Conservation (phyloP, 805 yeast genomes). For the Saturnispora silvae region DNA sequence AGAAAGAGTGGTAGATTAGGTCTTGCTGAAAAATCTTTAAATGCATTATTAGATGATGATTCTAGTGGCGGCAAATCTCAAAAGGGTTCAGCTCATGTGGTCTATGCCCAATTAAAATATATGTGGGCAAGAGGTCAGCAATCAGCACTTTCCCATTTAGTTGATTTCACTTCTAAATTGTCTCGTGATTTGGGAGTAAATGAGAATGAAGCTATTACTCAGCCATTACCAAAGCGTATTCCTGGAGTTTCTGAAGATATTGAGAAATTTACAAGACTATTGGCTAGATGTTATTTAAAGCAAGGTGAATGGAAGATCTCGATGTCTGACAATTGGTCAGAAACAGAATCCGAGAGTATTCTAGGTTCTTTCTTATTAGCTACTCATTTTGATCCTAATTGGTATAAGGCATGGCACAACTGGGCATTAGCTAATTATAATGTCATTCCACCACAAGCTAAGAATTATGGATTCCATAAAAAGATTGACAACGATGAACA, state of each 20-base stretch:
- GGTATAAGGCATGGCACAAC: conserved; percentile 99
- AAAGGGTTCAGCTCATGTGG: conserved; percentile 92
- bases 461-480: conserved; percentile 10
- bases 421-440: conserved; percentile 99
- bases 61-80: conserved; percentile 31
- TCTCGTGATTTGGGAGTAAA: conserved; percentile 80
- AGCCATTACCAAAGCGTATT: conserved; percentile 65
- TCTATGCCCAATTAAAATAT: conserved; percentile 91
- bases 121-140: conserved; percentile 95
- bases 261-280: conserved; percentile 68
- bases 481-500: conserved; percentile 15
- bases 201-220: conserved; percentile 78
- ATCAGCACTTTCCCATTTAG: conserved; percentile 70
- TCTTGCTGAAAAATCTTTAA: conserved; percentile 84
- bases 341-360: conserved; percentile 62
- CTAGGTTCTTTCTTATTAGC: conserved; percentile 88
- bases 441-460: conserved; percentile 57
- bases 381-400: conserved; percentile 81
- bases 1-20: conserved; percentile 89
- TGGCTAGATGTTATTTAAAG: conserved; percentile 90
- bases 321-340: conserved; percentile 68
- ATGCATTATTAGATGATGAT: conserved; percentile 66
- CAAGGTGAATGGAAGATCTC: conserved; percentile 98
- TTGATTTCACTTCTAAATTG: conserved; percentile 85
- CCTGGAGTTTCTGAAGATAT: conserved; percentile 68